Percentiles rank a stretch among this genome's conserved stretches.
Evolutionary conservation across 2,329 filamentous ascomycete species (phyloP).

Genomic region (Rhynchosporium agropyri): DNA sequence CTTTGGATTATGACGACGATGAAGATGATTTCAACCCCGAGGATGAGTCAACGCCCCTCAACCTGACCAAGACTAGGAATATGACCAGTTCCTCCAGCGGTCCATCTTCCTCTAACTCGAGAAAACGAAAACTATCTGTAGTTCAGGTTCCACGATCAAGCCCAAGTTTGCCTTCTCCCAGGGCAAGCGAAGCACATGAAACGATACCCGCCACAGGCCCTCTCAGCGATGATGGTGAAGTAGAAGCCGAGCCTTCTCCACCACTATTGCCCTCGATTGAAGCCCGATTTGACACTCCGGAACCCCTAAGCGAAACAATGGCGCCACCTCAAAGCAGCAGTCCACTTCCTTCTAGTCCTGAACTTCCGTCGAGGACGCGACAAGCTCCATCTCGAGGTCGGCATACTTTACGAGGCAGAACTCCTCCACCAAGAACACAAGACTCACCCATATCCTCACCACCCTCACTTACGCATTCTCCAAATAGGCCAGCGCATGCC

Average conservation of each 20-base stretch:
- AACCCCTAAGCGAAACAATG: conserved; percentile 42
- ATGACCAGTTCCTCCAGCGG: conserved; percentile 22
- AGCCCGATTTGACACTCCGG: conserved; percentile 33
- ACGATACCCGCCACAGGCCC: conserved; percentile 35
- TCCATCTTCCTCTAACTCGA: conserved; percentile 44
- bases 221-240: conserved; percentile 29
- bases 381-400: conserved; percentile 33
- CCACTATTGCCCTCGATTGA: conserved; percentile 33
- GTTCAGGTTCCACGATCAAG: conserved; percentile 39
- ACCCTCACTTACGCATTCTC: conserved; percentile 67
- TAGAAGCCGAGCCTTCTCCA: conserved; percentile 20
- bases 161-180: conserved; percentile 26
- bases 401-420: conserved; percentile 34
- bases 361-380: conserved; percentile 24
- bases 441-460: conserved; percentile 55
- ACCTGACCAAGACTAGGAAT: conserved; percentile 49
- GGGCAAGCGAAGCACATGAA: conserved; percentile 29
- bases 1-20: conserved; percentile 44
- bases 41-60: conserved; percentile 68
- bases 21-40: conserved; percentile 61
- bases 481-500: conserved; percentile 47
- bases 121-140: conserved; percentile 55
- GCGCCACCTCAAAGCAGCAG: conserved; percentile 42
- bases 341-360: conserved; percentile 32
- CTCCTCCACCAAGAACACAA: conserved; percentile 35